Evolutionary conservation across 768 basidiomycete species (phyloP).

Genomic region (Neoboletus subvelutipes): DNA sequence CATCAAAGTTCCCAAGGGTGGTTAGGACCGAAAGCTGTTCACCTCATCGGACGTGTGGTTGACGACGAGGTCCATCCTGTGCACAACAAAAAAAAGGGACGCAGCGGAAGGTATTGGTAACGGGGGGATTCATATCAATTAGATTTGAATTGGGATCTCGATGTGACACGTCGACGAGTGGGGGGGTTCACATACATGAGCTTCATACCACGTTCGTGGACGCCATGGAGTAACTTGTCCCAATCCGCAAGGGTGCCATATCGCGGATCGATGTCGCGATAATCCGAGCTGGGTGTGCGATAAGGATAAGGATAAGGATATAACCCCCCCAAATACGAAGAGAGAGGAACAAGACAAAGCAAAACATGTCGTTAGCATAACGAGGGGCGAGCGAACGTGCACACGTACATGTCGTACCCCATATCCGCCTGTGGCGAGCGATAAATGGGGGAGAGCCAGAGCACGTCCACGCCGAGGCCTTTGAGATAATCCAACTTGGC

Average conservation of each 20-base stretch:
- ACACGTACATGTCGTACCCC: slow-evolving; percentile 66
- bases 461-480: slow-evolving; percentile 61
- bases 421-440: slow-evolving; percentile 66
- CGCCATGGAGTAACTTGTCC: slow-evolving; percentile 51
- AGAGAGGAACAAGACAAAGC: background rate
- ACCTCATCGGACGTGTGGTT: slow-evolving; percentile 74
- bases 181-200: slow-evolving; percentile 47
- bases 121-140: slow-evolving; percentile 1
- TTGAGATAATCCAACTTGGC: slow-evolving; percentile 68
- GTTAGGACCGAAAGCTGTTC: background rate
- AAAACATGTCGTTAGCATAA: background rate
- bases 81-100: slow-evolving; percentile 8
- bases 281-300: slow-evolving; percentile 51
- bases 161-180: slow-evolving; percentile 14
- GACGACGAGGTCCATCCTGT: slow-evolving; percentile 74
- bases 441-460: slow-evolving; percentile 68
- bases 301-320: slow-evolving; percentile 15
- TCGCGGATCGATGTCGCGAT: slow-evolving; percentile 58
- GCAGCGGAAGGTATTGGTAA: background rate
- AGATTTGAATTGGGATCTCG: slow-evolving; percentile 5
- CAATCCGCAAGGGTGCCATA: slow-evolving; percentile 66
- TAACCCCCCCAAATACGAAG: background rate
- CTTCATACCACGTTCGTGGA: slow-evolving; percentile 67
- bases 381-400: background rate
- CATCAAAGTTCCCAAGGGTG: background rate